Conservation (phyloP, 2,329 filamentous ascomycete species). For the Nigrograna mackinnonii region DNA sequence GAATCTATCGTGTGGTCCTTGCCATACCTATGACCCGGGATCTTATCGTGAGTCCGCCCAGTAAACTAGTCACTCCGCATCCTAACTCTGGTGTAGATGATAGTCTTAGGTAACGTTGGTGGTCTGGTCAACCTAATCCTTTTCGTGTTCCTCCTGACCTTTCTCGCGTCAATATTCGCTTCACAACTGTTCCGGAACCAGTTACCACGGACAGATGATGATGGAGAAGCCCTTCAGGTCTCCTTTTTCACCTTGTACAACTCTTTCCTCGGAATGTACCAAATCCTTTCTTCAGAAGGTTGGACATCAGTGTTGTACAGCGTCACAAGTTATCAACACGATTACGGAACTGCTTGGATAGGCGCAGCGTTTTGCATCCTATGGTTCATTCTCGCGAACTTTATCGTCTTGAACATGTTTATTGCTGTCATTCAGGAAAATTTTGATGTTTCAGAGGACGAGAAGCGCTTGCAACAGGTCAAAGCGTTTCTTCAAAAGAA, state of each 20-base stretch:
- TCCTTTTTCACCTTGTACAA: conserved; percentile 93
- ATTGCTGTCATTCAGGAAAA: conserved; percentile 99
- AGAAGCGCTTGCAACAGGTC: conserved; percentile 95
- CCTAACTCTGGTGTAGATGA: conserved; percentile 42
- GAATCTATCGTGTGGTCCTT: conserved; percentile 89
- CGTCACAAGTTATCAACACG: conserved; percentile 70
- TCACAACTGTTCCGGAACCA: conserved; percentile 90
- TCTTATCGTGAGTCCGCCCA: conserved; percentile 71
- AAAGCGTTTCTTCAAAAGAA: conserved; percentile 92
- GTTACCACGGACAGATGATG: conserved; percentile 64
- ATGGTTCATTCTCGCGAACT: conserved; percentile 95
- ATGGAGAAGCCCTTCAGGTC: conserved; percentile 67
- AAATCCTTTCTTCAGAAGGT: conserved; percentile 92
- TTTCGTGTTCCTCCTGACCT: conserved; percentile 95
- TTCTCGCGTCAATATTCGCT: conserved; percentile 90
- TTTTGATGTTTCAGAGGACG: conserved; percentile 97
- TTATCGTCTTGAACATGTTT: conserved; percentile 99
- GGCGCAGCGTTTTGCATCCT: conserved; percentile 87
- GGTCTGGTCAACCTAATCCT: conserved; percentile 94
- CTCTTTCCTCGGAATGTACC: conserved; percentile 96
- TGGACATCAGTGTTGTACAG: conserved; percentile 90
- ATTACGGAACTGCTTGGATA: conserved; percentile 82
- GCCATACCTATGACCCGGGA: conserved; percentile 85
- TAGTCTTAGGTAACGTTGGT: conserved; percentile 87
- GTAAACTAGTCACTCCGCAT: background rate